Base-by-base conservation (phyloP, 2,329 filamentous ascomycete species). In the Paecilomyces variotii region DNA sequence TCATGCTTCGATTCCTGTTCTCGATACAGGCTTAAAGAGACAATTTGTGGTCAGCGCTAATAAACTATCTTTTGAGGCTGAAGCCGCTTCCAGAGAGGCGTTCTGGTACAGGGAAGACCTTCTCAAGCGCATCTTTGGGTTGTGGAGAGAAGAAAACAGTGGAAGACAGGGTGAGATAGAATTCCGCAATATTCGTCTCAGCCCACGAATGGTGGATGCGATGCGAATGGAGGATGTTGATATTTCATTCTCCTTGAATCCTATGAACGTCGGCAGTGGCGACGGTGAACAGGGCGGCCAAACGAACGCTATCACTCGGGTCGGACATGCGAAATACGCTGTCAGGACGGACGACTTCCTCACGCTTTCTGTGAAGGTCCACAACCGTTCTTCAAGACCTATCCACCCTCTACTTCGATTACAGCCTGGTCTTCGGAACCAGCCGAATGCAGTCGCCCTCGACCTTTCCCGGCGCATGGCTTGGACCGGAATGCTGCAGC, bases 31-130 rank as follows among this genome's bases (percentile, higher is more conserved):
- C 0, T 86, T 88, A n/a, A 88, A 91, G 68, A 84, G 91, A n/a
- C 92, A 97, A 69, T 97, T 96, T 67, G 90, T 97, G 30, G 90
- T 96, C 51, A 94, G 89, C 72, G 84, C 87, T 14, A 87, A 85
- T 68, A 89, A 89, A 66, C 84, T 92, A 58, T 87, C 88, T 0
- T 89, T 90, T 0, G 90, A 94, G 63, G 84, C 83, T 51, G 92
- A 97, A 74, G 84, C 89, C 34, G 83, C 86, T 11, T 88, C 82
- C 60, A 82, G 92, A 56, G 91, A 96, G 74, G 85, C 87, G 0
- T 97, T 97, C 71, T 97, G 92, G 92, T 96, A 91, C 72, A 85
- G 91, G 14, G 89, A 96, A 71, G 86, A 85, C 68, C 82, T 97
- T 1, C 81, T 97, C 2, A 86, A 88, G 60, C 79, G 80, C 50